A percentile compares a stretch with the other conserved stretches of the same genome.
phyloP scores from a whole-genome alignment of 192 early-diverging fungal species.

The Polychytrium aggregatum region DNA sequence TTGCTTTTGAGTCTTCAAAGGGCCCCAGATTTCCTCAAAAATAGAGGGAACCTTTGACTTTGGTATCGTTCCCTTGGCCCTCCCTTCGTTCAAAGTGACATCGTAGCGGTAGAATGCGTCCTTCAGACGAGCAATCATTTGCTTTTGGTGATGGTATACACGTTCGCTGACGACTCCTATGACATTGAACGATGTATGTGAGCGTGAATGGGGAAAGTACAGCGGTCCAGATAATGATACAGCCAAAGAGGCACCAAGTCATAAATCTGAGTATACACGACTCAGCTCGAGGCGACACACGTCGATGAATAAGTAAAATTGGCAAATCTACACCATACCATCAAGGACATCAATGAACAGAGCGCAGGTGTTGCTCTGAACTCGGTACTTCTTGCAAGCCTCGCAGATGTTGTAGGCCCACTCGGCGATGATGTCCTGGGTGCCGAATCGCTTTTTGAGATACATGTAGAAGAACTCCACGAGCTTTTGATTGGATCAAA shows the following conservation, averaged over 20 bases:
- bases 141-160: slow-evolving; percentile 26
- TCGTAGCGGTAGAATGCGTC: slow-evolving; percentile 26
- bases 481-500: too few species aligned
- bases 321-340: slow-evolving; percentile 11
- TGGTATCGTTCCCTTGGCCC: slow-evolving; percentile 17
- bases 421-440: slow-evolving; percentile 40
- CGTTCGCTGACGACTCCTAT: slow-evolving; percentile 24
- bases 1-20: slow-evolving; percentile 22
- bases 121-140: slow-evolving; percentile 26
- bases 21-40: slow-evolving; percentile 23
- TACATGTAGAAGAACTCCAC: slow-evolving; percentile 42
- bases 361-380: slow-evolving; percentile 22
- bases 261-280: too few species aligned
- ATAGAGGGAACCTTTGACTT: slow-evolving; percentile 8
- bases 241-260: neutral
- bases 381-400: slow-evolving; percentile 18
- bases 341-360: slow-evolving; percentile 29
- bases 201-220: neutral
- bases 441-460: slow-evolving; percentile 45
- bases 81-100: slow-evolving; percentile 18
- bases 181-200: slow-evolving; percentile 5
- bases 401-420: slow-evolving; percentile 48
- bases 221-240: neutral
- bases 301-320: neutral
- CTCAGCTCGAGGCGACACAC: too few species aligned